Percentiles rank a stretch among this genome's conserved stretches.
Conservation (phyloP, 2,329 filamentous ascomycete species). For the Fusarium sp. region DNA sequence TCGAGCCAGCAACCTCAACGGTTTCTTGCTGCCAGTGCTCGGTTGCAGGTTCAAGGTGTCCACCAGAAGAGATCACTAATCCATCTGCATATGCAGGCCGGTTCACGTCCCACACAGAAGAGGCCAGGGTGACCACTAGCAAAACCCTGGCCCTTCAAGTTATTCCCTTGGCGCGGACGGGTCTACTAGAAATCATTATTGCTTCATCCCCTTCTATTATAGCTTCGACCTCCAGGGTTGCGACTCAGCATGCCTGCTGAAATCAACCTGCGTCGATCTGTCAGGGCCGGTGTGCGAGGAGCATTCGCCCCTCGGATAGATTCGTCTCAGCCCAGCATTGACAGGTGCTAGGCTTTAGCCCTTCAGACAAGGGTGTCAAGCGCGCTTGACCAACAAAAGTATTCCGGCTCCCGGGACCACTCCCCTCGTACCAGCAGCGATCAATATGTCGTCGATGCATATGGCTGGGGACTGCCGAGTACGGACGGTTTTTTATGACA, state of each 20-base stretch:
- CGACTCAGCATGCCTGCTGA: slow-evolving; percentile 48
- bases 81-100: slow-evolving; percentile 39
- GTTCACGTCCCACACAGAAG: slow-evolving; percentile 29
- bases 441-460: slow-evolving; percentile 33
- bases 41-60: slow-evolving; percentile 11
- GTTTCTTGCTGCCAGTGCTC: slow-evolving; percentile 29
- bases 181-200: slow-evolving; percentile 35
- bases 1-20: slow-evolving; percentile 8
- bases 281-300: slow-evolving; percentile 37
- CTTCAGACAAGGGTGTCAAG: slow-evolving; percentile 23
- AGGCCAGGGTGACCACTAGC: slow-evolving; percentile 37
- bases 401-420: slow-evolving; percentile 33
- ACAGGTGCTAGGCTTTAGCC: slow-evolving; percentile 26
- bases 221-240: slow-evolving; percentile 32
- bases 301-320: slow-evolving; percentile 28
- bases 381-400: slow-evolving; percentile 37
- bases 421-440: slow-evolving; percentile 40
- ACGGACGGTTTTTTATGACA: not conserved
- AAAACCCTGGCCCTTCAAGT: slow-evolving; percentile 33
- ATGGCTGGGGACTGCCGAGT: slow-evolving; percentile 20
- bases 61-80: slow-evolving; percentile 44
- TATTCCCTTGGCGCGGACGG: slow-evolving; percentile 42
- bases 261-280: slow-evolving; percentile 36
- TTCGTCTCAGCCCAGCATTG: slow-evolving; percentile 22
- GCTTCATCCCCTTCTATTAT: slow-evolving; percentile 42